Percentiles rank a stretch among this genome's conserved stretches.
These are phyloP conservation scores for Lepidium africanum DNA, from an alignment of 345 rosid species.

Conservation along the genomic window DNA sequence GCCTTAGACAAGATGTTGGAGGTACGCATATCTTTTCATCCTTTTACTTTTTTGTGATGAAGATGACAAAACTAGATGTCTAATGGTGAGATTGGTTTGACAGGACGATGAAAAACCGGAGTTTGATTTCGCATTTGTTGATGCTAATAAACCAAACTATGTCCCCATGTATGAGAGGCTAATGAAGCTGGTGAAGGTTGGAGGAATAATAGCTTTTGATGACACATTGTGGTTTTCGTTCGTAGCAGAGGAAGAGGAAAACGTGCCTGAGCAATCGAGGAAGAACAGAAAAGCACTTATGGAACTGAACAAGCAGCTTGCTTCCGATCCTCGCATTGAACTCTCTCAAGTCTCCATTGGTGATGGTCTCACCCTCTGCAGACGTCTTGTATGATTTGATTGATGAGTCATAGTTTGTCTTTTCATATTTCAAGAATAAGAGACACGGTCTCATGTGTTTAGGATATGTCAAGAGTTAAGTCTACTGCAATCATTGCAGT, in stretches of 20 bases:
- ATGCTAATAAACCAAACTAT: conserved; percentile 42
- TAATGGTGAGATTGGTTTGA: too few relatives aligned
- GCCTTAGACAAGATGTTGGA: conserved; percentile 35
- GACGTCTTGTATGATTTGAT: conserved; percentile 27
- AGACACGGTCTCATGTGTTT: neutral
- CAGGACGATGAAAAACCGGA: conserved; percentile 3
- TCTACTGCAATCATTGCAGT: too few relatives aligned
- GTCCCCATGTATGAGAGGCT: conserved; percentile 24
- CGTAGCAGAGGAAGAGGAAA: conserved; percentile 27
- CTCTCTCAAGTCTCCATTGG: conserved; percentile 51
- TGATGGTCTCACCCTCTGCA: conserved; percentile 63
- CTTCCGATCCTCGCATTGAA: conserved; percentile 48
- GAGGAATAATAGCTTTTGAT: conserved; percentile 37
- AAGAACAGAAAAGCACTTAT: conserved; percentile 16
- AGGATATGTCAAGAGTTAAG: neutral
- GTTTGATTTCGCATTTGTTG: conserved; percentile 43
- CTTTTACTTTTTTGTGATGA: neutral
- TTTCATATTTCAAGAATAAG: neutral
- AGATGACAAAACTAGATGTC: too few relatives aligned
- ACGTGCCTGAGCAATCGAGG: conserved; percentile 20
- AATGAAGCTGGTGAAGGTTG: conserved; percentile 37
- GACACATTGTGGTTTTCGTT: conserved; percentile 41
- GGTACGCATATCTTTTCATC: conserved; percentile 11
- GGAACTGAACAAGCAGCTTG: conserved; percentile 41
- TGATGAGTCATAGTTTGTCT: too few relatives aligned